Percentiles rank a stretch among this genome's conserved stretches.
Conservation (phyloP, 2,329 filamentous ascomycete genomes). For the Colletotrichum sp. region DNA sequence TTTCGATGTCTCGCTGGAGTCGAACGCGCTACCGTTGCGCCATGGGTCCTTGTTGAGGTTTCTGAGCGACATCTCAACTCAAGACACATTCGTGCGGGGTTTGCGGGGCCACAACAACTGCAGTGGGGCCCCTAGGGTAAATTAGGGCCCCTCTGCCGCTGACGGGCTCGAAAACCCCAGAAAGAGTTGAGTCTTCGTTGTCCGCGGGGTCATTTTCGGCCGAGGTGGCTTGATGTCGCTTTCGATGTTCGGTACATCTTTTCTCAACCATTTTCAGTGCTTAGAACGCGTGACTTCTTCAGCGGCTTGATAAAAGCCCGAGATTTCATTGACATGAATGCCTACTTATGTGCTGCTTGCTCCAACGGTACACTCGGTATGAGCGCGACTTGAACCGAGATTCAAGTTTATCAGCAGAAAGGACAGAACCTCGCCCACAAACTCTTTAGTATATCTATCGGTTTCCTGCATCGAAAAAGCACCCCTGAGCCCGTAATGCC, state of each 20-base stretch:
- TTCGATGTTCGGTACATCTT: not conserved
- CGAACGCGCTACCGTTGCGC: constrained; percentile 13
- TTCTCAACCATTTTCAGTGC: not conserved
- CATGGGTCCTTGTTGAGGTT: not conserved
- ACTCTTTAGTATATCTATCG: not conserved
- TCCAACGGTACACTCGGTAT: not conserved
- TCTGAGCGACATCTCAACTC: rapidly evolving
- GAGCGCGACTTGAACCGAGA: not conserved
- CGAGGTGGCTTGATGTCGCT: not conserved
- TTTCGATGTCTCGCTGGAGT: not conserved
- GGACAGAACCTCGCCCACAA: not conserved
- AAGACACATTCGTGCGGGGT: not conserved
- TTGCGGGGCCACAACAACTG: not conserved
- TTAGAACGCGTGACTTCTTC: not conserved
- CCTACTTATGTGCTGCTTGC: not conserved
- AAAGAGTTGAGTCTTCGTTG: not conserved
- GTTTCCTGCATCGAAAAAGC: not conserved
- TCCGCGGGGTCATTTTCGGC: not conserved
- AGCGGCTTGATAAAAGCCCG: not conserved
- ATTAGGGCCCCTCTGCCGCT: not conserved
- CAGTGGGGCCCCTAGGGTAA: not conserved
- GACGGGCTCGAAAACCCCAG: not conserved
- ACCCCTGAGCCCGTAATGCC: constrained; percentile 32
- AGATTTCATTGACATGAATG: not conserved
- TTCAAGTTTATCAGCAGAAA: not conserved